Conservation (phyloP, 208 protist species). For the Trypanosoma caninum region DNA sequence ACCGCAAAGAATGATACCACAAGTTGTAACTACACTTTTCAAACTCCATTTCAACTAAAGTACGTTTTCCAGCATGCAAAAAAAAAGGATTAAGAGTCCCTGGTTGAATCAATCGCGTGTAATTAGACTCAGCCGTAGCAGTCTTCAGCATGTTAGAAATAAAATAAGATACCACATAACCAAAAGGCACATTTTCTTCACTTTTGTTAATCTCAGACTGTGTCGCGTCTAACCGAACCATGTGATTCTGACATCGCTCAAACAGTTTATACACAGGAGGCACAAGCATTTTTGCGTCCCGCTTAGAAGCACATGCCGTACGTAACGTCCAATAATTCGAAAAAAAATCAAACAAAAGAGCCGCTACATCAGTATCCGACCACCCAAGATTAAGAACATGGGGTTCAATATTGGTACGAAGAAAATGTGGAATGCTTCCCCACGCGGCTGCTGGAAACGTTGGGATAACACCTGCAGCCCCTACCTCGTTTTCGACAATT, state of each 20-base stretch:
- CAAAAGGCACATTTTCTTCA: slow-evolving; percentile 55
- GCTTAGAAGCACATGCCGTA: slow-evolving; percentile 30
- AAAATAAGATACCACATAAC: slow-evolving; percentile 40
- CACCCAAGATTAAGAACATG: slow-evolving; percentile 67
- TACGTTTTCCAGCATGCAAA: slow-evolving; percentile 19
- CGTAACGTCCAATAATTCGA: slow-evolving; percentile 29
- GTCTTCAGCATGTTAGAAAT: slow-evolving; percentile 15
- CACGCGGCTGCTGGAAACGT: slow-evolving; percentile 41
- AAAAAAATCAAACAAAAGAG: slow-evolving; percentile 56
- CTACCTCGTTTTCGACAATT: slow-evolving; percentile 31
- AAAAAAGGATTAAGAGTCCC: slow-evolving; percentile 31
- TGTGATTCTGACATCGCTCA: slow-evolving; percentile 37
- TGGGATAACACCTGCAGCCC: slow-evolving; percentile 40
- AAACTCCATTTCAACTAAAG: slow-evolving; percentile 56
- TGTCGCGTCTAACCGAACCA: slow-evolving; percentile 22
- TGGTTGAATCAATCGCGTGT: slow-evolving; percentile 26
- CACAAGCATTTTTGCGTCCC: slow-evolving; percentile 63
- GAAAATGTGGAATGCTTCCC: slow-evolving; percentile 62
- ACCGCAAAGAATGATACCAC: slow-evolving; percentile 56
- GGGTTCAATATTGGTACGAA: slow-evolving; percentile 50
- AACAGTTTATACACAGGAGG: slow-evolving; percentile 55
- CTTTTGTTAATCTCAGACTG: slow-evolving; percentile 29
- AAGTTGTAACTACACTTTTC: slow-evolving; percentile 68
- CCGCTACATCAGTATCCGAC: slow-evolving; percentile 34
- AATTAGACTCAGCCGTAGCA: slow-evolving; percentile 13